Evolutionary conservation across 139 green algal genomes (phyloP), one percentile per base, ranked within the genome.

Genomic region (Chlamydomonas incerta): DNA sequence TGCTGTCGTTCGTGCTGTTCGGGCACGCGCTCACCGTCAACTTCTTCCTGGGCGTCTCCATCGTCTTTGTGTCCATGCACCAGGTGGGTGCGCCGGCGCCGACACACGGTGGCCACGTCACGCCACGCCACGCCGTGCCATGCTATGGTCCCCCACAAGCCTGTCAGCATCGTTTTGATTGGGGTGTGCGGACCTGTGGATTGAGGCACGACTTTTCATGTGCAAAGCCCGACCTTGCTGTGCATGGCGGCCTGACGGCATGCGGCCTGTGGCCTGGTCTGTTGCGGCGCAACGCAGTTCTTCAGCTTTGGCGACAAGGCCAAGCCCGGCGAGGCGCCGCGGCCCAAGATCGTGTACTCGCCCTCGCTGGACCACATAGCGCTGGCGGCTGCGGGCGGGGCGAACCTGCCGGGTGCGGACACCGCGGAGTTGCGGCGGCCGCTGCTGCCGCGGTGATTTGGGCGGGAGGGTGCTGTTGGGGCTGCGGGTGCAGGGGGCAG

Each of bases 1-100:
- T 99, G 60, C 93, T 99, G 90, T 97, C 92, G 29, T 96, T 94
- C 3, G 79, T 87, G 0, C 76, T 98, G n/a, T 99, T 99, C 80
- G 93, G 93, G 20, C 97, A 99, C 87, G 35, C 88, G 41, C 93
- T 99, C 28, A 98, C 96, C 3, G 89, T 97, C 69, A 99, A 99
- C 93, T 99, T 99, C 77, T 68, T 93, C 20, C 93, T 99, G 33
- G 97, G 97, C 37, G 94, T 99, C 4, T 95, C 93, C 50, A 97
- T 99, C n/a, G 97, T 99, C 0, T 96, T 98, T 90, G 97, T 99
- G 68, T 98, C 95, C 85, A 99, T 99, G 97, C 97, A 99, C 92
- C 94, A 98, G 87, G 85, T 89, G 46, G 62, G n/a, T n/a, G n/a
- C n/a, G n/a, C n/a, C n/a, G n/a, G n/a, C n/a, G n/a, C n/a, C n/a